Evolutionary conservation across 805 yeast species (phyloP), one percentile per base, ranked within the genome.

Genomic region (Debaryomyces prosopidis): DNA sequence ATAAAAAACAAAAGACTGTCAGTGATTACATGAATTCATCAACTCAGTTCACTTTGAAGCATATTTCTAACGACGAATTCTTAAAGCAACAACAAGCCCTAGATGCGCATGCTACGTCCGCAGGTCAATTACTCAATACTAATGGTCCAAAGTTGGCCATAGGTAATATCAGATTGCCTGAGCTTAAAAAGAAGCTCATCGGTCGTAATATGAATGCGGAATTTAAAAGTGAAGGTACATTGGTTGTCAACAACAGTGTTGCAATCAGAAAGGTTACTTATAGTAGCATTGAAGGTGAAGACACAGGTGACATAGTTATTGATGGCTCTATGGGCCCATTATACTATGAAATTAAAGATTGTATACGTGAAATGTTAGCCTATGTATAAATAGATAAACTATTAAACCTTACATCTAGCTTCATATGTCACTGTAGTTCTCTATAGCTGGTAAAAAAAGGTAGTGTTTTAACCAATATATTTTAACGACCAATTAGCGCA

Each of bases 151-250:
- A 85, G 30, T 67, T 87, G 40, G 87, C 89, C 14, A 88, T 94
- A 47, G 99, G 99, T 32, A 96, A 91, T 61, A 82, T 94, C 36
- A 78, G 87, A 49, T 71, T 94, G 19, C 87, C 94, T 0, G 96
- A 90, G 51, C 71, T 94, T 41, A 84, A 87, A 56, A 80, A 80
- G 53, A 78, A 76, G 47, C 71, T 94, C 31, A 66, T 73, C 26
- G 68, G 74, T 4, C 65, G 69, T 44, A 86, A 88, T 40, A 80
- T 86, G 55, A 73, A 71, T 42, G 97, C 96, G 0, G 97, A 91
- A 58, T 89, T 92, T 62, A 82, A 86, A 63, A 95, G 97, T 44
- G 97, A 90, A 62, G 98, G 98, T 61, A 83, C 90, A 0, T 69
- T 94, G 33, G 96, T 91, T 11, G 86, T 95, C 36, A 91, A 91